These are phyloP conservation scores for Tilletia indica DNA, from an alignment of 1,284 basidiomycete genomes.

Conservation along the genomic window DNA sequence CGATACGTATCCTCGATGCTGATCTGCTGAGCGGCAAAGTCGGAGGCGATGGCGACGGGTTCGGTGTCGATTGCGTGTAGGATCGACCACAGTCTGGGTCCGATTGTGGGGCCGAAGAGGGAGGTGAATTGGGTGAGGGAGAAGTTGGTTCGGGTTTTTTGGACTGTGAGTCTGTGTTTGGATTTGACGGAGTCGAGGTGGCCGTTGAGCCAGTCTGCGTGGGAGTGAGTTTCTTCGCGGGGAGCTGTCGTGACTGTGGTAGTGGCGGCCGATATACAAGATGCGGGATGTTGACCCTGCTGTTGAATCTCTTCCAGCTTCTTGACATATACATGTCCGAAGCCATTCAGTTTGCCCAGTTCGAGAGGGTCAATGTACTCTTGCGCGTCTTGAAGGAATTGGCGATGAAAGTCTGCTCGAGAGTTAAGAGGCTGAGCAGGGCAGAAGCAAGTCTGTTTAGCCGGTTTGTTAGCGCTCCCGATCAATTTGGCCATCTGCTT, in stretches of 20 bases:
- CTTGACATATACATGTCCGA: conserved; percentile 35
- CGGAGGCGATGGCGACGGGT: conserved; percentile 50
- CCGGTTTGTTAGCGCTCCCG: conserved; percentile 54
- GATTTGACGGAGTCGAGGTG: conserved; percentile 8
- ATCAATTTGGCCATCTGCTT: conserved; percentile 56
- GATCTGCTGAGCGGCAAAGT: conserved; percentile 52
- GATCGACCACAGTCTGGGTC: conserved; percentile 45
- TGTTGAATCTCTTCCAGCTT: conserved; percentile 27
- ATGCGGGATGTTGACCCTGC: not conserved
- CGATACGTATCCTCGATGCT: conserved; percentile 55
- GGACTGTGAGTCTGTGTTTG: conserved; percentile 24
- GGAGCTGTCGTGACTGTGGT: not conserved
- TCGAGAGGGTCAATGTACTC: conserved; percentile 50
- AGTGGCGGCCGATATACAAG: too few species aligned
- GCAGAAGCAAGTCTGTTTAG: conserved; percentile 50
- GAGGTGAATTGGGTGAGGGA: conserved; percentile 27
- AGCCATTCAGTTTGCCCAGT: conserved; percentile 41
- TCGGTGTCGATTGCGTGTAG: conserved; percentile 50
- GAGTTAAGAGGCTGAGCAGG: not conserved
- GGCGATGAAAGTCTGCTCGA: not conserved
- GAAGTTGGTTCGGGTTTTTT: conserved; percentile 31
- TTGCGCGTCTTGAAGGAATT: conserved; percentile 29
- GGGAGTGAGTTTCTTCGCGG: conserved; percentile 3
- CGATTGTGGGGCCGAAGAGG: conserved; percentile 44
- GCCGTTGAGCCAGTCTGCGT: not conserved